Evolutionary conservation across 2,329 filamentous ascomycete genomes (phyloP).

Genomic region (Rugonectria rugulosa): DNA sequence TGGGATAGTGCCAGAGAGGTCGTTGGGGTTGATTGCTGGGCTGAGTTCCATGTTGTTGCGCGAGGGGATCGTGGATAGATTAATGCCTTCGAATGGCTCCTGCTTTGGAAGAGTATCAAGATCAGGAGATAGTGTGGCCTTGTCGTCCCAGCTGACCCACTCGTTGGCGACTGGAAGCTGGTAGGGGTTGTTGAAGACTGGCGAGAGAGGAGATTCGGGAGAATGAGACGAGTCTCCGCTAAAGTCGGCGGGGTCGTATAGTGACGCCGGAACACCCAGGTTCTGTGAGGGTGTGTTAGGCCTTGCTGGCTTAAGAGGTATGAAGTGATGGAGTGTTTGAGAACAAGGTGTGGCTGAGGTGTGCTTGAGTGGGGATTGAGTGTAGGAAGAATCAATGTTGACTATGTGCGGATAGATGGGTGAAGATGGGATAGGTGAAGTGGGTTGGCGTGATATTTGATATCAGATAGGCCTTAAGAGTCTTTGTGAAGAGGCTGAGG

Average conservation of each 20-base stretch:
- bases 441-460: constrained; percentile 22
- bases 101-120: constrained; percentile 38
- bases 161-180: constrained; percentile 39
- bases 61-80: constrained; percentile 36
- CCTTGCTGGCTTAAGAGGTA: constrained; percentile 6
- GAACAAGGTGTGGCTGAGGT: constrained; percentile 28
- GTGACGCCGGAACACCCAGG: constrained; percentile 31
- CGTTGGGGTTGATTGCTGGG: constrained; percentile 39
- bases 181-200: constrained; percentile 38
- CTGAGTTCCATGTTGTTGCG: constrained; percentile 40
- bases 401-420: too few relatives aligned
- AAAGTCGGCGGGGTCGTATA: constrained; percentile 40
- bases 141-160: constrained; percentile 40
- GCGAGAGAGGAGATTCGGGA: constrained; percentile 39
- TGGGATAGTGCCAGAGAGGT: constrained; percentile 35
- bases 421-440: constrained; percentile 15
- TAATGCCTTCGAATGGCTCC: constrained; percentile 39
- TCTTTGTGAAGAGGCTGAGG: constrained; percentile 23
- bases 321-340: constrained; percentile 4
- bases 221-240: constrained; percentile 40
- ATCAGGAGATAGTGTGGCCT: constrained; percentile 38
- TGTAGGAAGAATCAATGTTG: too few relatives aligned
- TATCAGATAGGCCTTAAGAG: constrained; percentile 25
- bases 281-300: constrained; percentile 34
- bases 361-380: constrained; percentile 14